A percentile compares a stretch with the other conserved stretches of the same genome.
These are phyloP conservation scores for Lepidium africanum DNA, from an alignment of 345 rosid genomes.

Conservation along the genomic window DNA sequence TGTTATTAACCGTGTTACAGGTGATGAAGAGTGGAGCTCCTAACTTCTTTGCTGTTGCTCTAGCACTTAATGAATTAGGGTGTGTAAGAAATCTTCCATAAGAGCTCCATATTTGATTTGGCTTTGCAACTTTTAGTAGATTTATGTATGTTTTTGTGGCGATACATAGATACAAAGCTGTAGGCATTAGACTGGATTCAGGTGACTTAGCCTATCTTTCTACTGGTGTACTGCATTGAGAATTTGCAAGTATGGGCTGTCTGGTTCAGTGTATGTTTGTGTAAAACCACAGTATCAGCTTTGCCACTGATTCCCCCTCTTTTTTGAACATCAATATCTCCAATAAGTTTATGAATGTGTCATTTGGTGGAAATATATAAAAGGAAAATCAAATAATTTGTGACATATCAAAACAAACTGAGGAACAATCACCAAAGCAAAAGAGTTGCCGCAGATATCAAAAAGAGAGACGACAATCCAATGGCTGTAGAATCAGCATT, in stretches of 20 bases:
- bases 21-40: conserved; percentile 88
- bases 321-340: background rate
- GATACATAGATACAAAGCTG: conserved; percentile 66
- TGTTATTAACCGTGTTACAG: conserved; percentile 30
- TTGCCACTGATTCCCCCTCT: background rate
- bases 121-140: background rate
- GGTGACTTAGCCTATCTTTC: too few species aligned
- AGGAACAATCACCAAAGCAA: conserved; percentile 19
- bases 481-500: conserved; percentile 28
- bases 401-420: conserved; percentile 1
- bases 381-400: background rate
- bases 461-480: conserved; percentile 29
- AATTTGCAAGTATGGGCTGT: background rate
- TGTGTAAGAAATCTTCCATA: conserved; percentile 25
- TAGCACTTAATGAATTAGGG: conserved; percentile 83
- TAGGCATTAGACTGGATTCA: background rate
- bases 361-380: background rate
- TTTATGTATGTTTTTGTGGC: conserved; percentile 2
- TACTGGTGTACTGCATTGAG: conserved; percentile 61
- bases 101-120: background rate
- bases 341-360: background rate
- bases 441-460: conserved; percentile 18
- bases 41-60: conserved; percentile 90
- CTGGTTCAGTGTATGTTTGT: background rate
- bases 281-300: background rate